Conservation (phyloP, 1,284 basidiomycete genomes). For the Apiotrichum sp. region DNA sequence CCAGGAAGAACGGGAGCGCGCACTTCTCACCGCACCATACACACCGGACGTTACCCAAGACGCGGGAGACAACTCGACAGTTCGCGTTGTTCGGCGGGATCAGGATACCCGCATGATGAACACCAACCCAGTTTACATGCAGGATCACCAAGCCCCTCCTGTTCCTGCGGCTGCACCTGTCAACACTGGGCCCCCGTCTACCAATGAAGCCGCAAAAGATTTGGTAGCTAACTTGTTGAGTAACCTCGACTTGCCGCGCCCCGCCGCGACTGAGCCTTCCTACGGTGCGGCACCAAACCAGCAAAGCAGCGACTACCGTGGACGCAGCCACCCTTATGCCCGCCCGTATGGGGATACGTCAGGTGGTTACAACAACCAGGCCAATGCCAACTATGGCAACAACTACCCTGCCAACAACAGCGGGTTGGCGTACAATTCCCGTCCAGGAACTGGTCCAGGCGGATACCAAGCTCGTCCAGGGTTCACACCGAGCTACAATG, state of each 20-base stretch:
- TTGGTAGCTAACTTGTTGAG: not conserved
- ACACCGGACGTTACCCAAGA: slow-evolving; percentile 13
- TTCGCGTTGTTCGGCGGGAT: slow-evolving; percentile 19
- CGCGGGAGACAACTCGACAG: slow-evolving; percentile 21
- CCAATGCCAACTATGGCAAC: not conserved
- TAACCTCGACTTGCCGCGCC: too few species aligned
- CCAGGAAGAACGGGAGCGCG: slow-evolving; percentile 32
- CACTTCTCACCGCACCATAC: slow-evolving; percentile 25
- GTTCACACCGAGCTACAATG: not conserved
- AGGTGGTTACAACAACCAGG: not conserved
- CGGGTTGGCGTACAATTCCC: too few species aligned
- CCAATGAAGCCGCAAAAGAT: too few species aligned
- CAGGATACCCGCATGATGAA: slow-evolving; percentile 7
- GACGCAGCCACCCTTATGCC: too few species aligned
- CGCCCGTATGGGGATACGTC: too few species aligned
- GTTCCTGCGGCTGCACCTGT: too few species aligned
- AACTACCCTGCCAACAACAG: not conserved
- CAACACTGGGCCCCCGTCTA: too few species aligned
- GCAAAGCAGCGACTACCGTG: too few species aligned
- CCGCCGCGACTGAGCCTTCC: too few species aligned
- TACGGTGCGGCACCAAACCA: too few species aligned
- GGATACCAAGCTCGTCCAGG: not conserved
- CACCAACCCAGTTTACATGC: not conserved
- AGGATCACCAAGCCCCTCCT: too few species aligned
- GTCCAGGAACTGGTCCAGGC: too few species aligned